phyloP scores from a whole-genome alignment of 108 stramenopile genomes.

The Nitzschia palea region DNA sequence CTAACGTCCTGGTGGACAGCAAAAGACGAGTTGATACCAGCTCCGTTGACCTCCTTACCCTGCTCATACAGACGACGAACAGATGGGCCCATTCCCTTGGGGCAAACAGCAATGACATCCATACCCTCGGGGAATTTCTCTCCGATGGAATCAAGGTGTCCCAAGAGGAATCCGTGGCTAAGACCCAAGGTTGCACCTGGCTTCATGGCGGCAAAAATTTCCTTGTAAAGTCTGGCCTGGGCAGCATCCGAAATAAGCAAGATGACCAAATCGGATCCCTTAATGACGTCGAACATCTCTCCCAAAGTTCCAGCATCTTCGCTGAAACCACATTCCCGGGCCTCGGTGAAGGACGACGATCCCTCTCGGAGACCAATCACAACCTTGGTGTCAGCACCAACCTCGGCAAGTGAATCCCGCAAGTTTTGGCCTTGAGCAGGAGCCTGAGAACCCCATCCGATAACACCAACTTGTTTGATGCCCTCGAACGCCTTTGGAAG shows the following conservation, averaged over 20 bases:
- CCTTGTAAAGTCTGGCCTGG: conserved; percentile 93
- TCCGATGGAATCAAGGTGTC: conserved; percentile 94
- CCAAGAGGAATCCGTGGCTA: conserved; percentile 95
- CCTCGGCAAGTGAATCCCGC: conserved; percentile 83
- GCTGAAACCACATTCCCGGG: conserved; percentile 86
- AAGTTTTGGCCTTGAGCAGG: conserved; percentile 98
- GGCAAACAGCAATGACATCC: conserved; percentile 97
- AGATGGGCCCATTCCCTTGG: conserved; percentile 99
- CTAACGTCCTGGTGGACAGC: conserved; percentile 94
- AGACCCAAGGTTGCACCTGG: conserved; percentile 95
- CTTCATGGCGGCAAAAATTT: conserved; percentile 97
- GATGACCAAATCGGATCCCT: conserved; percentile 92
- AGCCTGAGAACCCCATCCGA: conserved; percentile 98
- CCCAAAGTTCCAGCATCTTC: conserved; percentile 93
- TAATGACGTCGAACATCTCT: conserved; percentile 96
- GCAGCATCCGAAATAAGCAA: conserved; percentile 97
- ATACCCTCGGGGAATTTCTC: conserved; percentile 94
- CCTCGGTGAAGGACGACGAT: conserved; percentile 89
- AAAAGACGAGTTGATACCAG: conserved; percentile 97
- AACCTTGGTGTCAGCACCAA: conserved; percentile 85
- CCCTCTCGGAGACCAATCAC: conserved; percentile 94
- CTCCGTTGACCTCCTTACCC: conserved; percentile 97
- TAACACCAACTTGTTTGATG: conserved; percentile 94
- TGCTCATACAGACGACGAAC: conserved; percentile 98
- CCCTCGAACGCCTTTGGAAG: conserved; percentile 95